These are phyloP conservation scores for Avena sativa DNA, from an alignment of 176 grass and related monocot genomes.

Conservation along the genomic window DNA sequence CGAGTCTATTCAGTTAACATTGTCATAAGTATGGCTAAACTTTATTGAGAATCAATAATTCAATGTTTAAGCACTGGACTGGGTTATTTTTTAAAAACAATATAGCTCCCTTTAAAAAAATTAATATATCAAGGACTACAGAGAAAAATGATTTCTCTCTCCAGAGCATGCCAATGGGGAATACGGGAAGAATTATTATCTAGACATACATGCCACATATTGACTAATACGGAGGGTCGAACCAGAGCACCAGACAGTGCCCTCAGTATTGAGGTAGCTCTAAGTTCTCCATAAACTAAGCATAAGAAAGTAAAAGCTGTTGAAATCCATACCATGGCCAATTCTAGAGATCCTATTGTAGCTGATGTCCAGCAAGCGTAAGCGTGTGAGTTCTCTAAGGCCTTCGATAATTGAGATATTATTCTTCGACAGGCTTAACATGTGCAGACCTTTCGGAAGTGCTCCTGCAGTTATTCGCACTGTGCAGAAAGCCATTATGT, in stretches of 20 bases:
- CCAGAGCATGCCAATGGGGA: no score
- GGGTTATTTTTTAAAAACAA: neutral
- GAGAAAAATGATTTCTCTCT: neutral
- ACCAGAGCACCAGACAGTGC: slow-evolving; percentile 12
- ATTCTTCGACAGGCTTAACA: slow-evolving; percentile 94
- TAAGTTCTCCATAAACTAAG: neutral
- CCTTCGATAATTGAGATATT: slow-evolving; percentile 91
- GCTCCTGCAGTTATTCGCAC: slow-evolving; percentile 81
- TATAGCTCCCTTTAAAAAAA: neutral
- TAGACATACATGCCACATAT: no score
- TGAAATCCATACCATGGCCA: slow-evolving; percentile 76
- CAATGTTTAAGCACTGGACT: neutral
- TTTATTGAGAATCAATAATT: neutral
- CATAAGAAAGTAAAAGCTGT: slow-evolving; percentile 30
- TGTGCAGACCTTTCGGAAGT: slow-evolving; percentile 93
- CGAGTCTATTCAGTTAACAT: neutral
- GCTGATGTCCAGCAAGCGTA: slow-evolving; percentile 85
- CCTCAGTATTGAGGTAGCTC: neutral
- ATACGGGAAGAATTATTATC: no score
- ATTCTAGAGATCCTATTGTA: slow-evolving; percentile 90
- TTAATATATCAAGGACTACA: neutral
- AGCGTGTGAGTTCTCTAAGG: slow-evolving; percentile 82
- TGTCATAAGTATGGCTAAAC: neutral
- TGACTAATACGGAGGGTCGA: no score
- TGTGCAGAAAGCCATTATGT: slow-evolving; percentile 48